Conservation (phyloP, 2,329 filamentous ascomycete genomes). For the Alternaria ethzedia region DNA sequence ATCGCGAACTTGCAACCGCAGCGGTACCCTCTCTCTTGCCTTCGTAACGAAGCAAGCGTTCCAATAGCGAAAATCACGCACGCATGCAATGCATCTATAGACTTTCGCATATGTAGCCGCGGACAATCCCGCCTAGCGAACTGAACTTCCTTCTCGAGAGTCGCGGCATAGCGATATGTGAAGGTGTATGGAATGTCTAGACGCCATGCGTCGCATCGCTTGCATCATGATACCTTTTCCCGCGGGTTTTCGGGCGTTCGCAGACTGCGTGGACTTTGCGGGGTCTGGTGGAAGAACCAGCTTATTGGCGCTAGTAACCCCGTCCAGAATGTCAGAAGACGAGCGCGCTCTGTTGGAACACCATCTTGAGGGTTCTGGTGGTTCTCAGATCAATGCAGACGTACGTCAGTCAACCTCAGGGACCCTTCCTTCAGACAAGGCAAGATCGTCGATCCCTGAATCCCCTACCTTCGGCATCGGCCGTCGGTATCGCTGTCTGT, state of each 20-base stretch:
- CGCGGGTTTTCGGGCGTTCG: neutral
- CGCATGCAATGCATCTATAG: constrained; percentile 30
- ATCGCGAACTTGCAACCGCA: constrained; percentile 3
- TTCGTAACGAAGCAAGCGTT: constrained; percentile 10
- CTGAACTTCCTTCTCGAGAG: neutral
- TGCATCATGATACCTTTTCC: neutral
- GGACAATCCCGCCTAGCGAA: constrained; percentile 7
- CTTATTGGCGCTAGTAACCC: neutral
- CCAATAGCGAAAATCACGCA: constrained; percentile 45
- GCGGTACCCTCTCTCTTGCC: neutral
- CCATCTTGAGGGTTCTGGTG: neutral
- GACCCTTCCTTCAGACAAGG: neutral
- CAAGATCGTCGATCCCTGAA: neutral
- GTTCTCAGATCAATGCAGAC: neutral
- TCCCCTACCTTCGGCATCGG: neutral
- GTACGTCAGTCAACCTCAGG: neutral
- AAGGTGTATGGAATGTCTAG: neutral
- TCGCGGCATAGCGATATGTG: neutral
- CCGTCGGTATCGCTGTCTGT: neutral
- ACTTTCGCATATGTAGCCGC: neutral
- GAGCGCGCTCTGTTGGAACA: neutral
- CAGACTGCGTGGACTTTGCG: neutral
- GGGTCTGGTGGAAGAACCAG: neutral
- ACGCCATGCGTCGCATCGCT: neutral
- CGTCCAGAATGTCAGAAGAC: neutral